Conservation (phyloP, 2,329 filamentous ascomycete species). For the Diaporthe eres region DNA sequence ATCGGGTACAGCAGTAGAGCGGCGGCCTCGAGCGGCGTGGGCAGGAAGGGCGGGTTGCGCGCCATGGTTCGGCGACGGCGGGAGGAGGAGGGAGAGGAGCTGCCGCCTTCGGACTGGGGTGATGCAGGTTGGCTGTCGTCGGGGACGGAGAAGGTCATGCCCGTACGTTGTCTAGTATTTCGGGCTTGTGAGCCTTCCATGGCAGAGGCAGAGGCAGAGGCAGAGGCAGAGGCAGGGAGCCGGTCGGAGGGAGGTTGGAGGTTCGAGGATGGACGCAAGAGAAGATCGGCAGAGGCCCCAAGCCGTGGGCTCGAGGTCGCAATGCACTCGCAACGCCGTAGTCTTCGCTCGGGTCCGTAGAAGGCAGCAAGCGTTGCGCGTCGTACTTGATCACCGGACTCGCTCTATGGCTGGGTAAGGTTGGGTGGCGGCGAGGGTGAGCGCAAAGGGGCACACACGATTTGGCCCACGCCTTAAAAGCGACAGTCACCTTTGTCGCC, state of each 20-base stretch:
- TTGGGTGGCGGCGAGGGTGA: not conserved
- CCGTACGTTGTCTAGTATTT: constrained; percentile 37
- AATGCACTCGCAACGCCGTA: not conserved
- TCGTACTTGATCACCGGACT: constrained; percentile 23
- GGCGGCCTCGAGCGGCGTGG: constrained; percentile 76
- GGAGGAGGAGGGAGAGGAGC: constrained; percentile 12
- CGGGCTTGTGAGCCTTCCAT: constrained; percentile 41
- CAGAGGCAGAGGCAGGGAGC: not conserved
- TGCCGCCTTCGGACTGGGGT: constrained; percentile 29
- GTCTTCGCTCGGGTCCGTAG: not conserved
- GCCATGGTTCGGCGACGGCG: constrained; percentile 3
- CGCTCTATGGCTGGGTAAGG: not conserved
- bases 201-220: not conserved
- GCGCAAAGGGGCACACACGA: not conserved
- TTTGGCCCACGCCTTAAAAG: not conserved
- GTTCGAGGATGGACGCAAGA: not conserved
- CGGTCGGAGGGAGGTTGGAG: not conserved
- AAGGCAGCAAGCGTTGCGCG: constrained; percentile 21
- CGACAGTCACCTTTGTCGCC: not conserved
- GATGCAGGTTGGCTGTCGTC: not conserved
- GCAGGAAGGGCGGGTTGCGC: constrained; percentile 73
- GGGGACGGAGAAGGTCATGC: constrained; percentile 32
- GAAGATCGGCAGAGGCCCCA: constrained; percentile 12
- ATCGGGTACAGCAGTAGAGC: constrained; percentile 80
- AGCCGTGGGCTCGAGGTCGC: constrained; percentile 22